These are phyloP conservation scores for Rusavskia elegans DNA, from an alignment of 495 filamentous ascomycete genomes.

Conservation along the genomic window DNA sequence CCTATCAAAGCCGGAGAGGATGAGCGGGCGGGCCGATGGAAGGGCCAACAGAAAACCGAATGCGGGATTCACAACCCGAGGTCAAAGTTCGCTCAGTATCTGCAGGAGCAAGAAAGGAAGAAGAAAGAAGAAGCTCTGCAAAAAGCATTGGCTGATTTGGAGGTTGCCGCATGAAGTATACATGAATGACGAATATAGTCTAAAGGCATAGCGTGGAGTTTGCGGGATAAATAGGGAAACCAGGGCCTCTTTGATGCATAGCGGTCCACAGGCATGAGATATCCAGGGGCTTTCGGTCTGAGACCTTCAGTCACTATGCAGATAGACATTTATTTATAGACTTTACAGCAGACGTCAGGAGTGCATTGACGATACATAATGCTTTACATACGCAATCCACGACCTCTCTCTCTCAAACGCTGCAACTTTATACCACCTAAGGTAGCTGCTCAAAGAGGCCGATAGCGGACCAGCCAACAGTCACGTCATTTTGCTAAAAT, in stretches of 20 bases:
- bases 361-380: too few species aligned
- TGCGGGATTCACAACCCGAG: conserved; percentile 97
- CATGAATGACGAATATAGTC: neutral
- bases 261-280: neutral
- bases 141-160: conserved; percentile 22
- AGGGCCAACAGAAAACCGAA: conserved; percentile 85
- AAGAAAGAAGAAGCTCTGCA: conserved; percentile 45
- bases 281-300: neutral
- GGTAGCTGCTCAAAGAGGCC: too few species aligned
- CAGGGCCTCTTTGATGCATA: neutral
- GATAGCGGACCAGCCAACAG: too few species aligned
- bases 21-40: conserved; percentile 95
- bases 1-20: conserved; percentile 84
- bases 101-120: conserved; percentile 59
- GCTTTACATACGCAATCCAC: too few species aligned
- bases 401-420: too few species aligned
- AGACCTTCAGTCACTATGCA: too few species aligned
- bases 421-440: too few species aligned
- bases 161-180: conserved; percentile 4
- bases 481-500: too few species aligned
- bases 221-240: neutral
- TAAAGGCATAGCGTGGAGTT: neutral
- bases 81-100: conserved; percentile 75
- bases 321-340: neutral
- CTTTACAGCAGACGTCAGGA: too few species aligned